Evolutionary conservation across 495 filamentous ascomycete genomes (phyloP).

Genomic region (Aspergillus steynii): DNA sequence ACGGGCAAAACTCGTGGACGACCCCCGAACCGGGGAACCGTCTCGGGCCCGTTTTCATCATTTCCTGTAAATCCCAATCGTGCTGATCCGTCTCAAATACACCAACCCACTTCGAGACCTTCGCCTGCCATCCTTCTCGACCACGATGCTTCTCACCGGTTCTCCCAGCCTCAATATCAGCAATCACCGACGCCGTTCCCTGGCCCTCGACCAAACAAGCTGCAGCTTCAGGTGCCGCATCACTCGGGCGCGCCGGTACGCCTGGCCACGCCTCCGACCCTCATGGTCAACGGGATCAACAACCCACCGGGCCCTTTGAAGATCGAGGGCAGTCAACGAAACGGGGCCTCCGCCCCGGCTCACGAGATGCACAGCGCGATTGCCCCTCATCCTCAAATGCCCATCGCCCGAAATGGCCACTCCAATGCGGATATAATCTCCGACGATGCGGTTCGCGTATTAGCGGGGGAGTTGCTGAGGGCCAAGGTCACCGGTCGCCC

Average conservation of each 20-base stretch:
- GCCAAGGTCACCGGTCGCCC: constrained; percentile 32
- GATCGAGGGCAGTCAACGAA: constrained; percentile 22
- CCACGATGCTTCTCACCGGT: constrained; percentile 24
- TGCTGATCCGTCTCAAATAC: constrained; percentile 33
- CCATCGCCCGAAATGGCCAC: constrained; percentile 12
- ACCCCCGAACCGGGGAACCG: constrained; percentile 76
- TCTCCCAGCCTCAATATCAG: constrained; percentile 24
- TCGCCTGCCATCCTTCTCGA: constrained; percentile 29
- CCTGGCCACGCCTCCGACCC: constrained; percentile 72
- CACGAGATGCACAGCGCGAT: constrained; percentile 19
- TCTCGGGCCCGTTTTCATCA: constrained; percentile 79
- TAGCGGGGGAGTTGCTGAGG: constrained; percentile 36
- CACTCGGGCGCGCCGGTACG: constrained; percentile 72
- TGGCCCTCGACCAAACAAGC: constrained; percentile 44
- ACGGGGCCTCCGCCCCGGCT: constrained; percentile 26
- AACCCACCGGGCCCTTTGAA: constrained; percentile 29
- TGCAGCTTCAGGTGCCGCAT: constrained; percentile 81
- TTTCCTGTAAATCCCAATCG: constrained; percentile 72
- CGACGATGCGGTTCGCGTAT: constrained; percentile 38
- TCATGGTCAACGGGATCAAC: constrained; percentile 67
- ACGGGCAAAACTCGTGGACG: constrained; percentile 79
- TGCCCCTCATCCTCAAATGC: constrained; percentile 8
- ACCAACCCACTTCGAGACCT: constrained; percentile 27
- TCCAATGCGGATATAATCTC: constrained; percentile 23
- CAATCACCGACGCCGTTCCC: constrained; percentile 32